phyloP scores from a whole-genome alignment of 441 rosid species.

The Erodium chrysanthum region DNA sequence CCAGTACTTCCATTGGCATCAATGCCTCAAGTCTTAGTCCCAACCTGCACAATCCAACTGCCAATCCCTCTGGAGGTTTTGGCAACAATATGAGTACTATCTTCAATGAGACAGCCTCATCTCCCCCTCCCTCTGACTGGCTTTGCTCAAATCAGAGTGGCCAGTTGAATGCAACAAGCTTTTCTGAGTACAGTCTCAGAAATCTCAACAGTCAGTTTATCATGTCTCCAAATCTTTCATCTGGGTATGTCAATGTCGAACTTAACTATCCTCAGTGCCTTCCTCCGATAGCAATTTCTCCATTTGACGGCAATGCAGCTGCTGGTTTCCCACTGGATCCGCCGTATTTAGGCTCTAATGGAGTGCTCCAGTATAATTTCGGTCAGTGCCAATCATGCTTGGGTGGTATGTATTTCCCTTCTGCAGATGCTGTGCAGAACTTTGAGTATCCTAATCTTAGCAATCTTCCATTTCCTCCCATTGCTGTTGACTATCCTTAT shows the following conservation, averaged over 20 bases:
- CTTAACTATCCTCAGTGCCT: constrained; percentile 10
- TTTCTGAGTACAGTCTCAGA: constrained; percentile 14
- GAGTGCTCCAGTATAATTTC: constrained; percentile 13
- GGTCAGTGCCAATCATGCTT: constrained; percentile 2
- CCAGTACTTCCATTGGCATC: constrained; percentile 7
- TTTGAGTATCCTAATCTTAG: constrained; percentile 14
- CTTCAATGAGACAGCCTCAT: background rate
- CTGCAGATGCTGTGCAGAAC: constrained; percentile 15
- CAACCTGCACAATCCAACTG: constrained; percentile 10
- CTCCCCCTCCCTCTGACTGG: background rate
- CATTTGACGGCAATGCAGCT: constrained; percentile 10
- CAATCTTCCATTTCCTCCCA: constrained; percentile 15
- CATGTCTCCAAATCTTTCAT: constrained; percentile 13
- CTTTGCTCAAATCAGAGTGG: background rate
- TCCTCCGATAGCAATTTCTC: constrained; percentile 10
- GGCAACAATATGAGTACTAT: constrained; percentile 13
- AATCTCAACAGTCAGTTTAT: constrained; percentile 14
- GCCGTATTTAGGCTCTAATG: constrained; percentile 15
- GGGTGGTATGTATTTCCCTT: constrained; percentile 13
- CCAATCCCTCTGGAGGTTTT: constrained; percentile 4
- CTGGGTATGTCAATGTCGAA: constrained; percentile 8
- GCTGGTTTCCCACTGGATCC: constrained; percentile 12
- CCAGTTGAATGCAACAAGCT: constrained; percentile 16
- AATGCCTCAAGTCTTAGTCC: constrained; percentile 7
- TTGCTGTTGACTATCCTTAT: constrained; percentile 10